Evolutionary conservation across 768 basidiomycete genomes (phyloP), one percentile per base, ranked within the genome.

Genomic region (Suillus lakei): DNA sequence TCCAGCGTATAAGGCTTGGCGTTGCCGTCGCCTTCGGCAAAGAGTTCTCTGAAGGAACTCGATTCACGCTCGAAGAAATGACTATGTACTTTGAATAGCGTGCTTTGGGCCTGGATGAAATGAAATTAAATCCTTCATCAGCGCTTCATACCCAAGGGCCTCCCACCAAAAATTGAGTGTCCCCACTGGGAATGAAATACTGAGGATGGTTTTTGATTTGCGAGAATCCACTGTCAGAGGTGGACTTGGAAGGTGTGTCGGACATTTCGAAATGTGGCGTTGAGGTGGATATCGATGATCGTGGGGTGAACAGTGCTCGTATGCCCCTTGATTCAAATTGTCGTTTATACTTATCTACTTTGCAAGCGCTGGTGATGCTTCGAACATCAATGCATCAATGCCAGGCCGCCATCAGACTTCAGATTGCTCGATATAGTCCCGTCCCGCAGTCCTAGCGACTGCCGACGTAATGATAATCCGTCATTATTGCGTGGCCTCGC

Each of bases 131-230:
- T 18, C 15, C 50, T 38, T 43, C 46, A 30, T 59, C 38, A 67
- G 43, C 21, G 39, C 12, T 26, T 32, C 21, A 39, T 26, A 32
- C n/a, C 1, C 56, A 63, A n/a, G 32, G 43, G 39, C n/a, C 23
- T 71, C 84, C 62, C 67, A 89, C 89, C 32, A 86, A 61, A 63
- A 90, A 82, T 3, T 79, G 80, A 0, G 89, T 67, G 68, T 89
- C 88, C 0, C 84, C 90, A 0, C 83, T 83, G 0, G 77, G 72
- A 13, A 91, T 71, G 61, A 87, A 90, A 65, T 86, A 91, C 0
- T 80, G 72, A 0, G 72, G 66, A 46, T 79, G 73, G 26, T 67
- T 65, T 39, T 64, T 68, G 43, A 78, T 66, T 2, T 74, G 34
- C 0, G 55, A 62, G 0, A 81, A 64, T 0, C 73, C 69, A 0